These are phyloP conservation scores for Melaleuca quinquenervia DNA, from an alignment of 345 rosid species.

Conservation along the genomic window DNA sequence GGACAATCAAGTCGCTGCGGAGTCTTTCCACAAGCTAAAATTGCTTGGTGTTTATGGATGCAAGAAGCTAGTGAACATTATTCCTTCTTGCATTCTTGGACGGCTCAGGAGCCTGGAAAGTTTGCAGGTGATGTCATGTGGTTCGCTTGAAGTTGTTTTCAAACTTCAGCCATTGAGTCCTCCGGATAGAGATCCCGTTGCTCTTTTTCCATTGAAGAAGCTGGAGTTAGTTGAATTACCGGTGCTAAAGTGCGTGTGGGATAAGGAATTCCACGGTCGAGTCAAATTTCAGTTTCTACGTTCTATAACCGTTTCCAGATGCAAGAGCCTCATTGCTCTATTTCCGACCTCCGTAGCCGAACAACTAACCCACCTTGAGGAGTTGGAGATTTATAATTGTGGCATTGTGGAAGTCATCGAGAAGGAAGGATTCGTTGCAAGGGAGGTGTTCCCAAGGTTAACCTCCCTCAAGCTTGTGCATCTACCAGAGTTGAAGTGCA, in stretches of 20 bases:
- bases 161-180: not conserved
- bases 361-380: not conserved
- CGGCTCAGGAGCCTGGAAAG: not conserved
- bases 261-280: not conserved
- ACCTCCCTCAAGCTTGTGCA: not conserved
- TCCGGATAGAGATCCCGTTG: too few species aligned
- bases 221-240: too few species aligned
- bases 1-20: accelerated
- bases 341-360: not conserved
- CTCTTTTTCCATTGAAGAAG: too few species aligned
- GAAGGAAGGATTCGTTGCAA: not conserved
- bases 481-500: not conserved
- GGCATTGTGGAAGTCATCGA: not conserved
- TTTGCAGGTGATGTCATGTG: accelerated
- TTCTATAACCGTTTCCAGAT: too few species aligned
- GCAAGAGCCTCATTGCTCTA: not conserved
- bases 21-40: not conserved
- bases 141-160: not conserved
- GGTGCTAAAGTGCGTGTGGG: not conserved
- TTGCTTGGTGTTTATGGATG: accelerated
- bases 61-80: accelerated
- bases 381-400: not conserved
- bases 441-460: not conserved
- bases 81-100: not conserved
- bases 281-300: not conserved